Conservation (phyloP, 2,329 filamentous ascomycete species). For the Plenodomus biglobosus region DNA sequence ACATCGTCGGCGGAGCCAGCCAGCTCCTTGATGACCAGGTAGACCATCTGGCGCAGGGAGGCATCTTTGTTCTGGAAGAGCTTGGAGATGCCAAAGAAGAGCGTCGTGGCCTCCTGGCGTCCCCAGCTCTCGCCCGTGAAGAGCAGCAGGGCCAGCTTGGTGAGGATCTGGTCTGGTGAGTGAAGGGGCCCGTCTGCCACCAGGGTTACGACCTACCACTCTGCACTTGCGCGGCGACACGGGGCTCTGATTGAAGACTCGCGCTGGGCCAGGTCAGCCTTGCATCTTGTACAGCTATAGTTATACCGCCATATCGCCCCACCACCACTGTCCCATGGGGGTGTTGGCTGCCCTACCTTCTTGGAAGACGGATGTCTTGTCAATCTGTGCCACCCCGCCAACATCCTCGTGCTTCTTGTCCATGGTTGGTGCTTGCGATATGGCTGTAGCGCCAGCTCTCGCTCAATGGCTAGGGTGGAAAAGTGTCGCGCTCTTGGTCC, state of each 20-base stretch:
- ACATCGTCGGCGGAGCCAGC: conserved; percentile 95
- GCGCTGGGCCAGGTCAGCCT: conserved; percentile 61
- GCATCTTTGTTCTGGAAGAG: conserved; percentile 99
- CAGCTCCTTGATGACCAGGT: conserved; percentile 96
- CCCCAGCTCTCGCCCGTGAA: conserved; percentile 98
- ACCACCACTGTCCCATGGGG: conserved; percentile 1
- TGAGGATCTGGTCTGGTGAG: conserved; percentile 55
- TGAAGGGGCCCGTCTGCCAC: no score
- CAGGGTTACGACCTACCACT: conserved; percentile 50
- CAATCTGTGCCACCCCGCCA: conserved; percentile 93
- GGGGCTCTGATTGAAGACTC: conserved; percentile 95
- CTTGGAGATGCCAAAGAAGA: conserved; percentile 98
- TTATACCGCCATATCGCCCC: conserved; percentile 10
- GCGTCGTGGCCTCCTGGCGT: conserved; percentile 92
- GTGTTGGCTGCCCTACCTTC: conserved; percentile 68
- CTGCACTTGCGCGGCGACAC: conserved; percentile 97
- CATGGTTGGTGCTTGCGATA: conserved; percentile 33
- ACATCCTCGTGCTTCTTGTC: conserved; percentile 99
- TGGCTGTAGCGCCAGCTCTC: conserved; percentile 29
- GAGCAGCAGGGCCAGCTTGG: conserved; percentile 93
- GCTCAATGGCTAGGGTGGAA: conserved; percentile 9
- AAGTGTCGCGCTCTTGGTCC: conserved; percentile 34
- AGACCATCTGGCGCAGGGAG: conserved; percentile 97
- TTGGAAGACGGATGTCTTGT: conserved; percentile 97
- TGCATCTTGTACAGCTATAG: no score